Conservation (phyloP, 495 filamentous ascomycete species). For the Geopyxis carbonaria region DNA sequence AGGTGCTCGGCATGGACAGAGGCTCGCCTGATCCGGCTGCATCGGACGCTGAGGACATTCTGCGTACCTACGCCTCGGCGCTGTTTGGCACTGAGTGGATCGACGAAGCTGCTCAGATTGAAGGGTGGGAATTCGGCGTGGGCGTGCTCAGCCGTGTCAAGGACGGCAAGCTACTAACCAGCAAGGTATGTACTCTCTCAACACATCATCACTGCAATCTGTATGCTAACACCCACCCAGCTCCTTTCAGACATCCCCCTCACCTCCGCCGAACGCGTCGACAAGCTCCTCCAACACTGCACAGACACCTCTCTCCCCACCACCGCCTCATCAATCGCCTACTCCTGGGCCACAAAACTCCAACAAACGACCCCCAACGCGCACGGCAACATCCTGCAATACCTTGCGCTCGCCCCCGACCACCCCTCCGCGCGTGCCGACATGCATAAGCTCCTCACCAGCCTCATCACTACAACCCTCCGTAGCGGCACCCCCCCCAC, state of each 20-base stretch:
- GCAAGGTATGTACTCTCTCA: slow-evolving; percentile 12
- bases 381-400: slow-evolving; percentile 20
- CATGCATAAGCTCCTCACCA: slow-evolving; percentile 16
- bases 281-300: slow-evolving; percentile 20
- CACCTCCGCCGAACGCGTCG: slow-evolving; percentile 15
- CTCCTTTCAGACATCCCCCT: slow-evolving; percentile 13
- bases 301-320: slow-evolving; percentile 12
- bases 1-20: slow-evolving; percentile 9
- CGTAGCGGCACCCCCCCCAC: slow-evolving; percentile 13
- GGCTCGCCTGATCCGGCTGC: background rate
- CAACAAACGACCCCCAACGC: slow-evolving; percentile 12
- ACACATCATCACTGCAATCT: background rate
- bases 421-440: slow-evolving; percentile 2
- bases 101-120: slow-evolving; percentile 17
- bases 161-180: slow-evolving; percentile 15
- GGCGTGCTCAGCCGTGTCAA: slow-evolving; percentile 14
- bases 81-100: slow-evolving; percentile 21
- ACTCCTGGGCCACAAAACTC: slow-evolving; percentile 19
- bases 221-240: slow-evolving; percentile 1
- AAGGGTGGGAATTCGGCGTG: slow-evolving; percentile 23
- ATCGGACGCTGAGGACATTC: slow-evolving; percentile 12
- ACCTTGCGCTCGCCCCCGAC: slow-evolving; percentile 19
- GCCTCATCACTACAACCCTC: slow-evolving; percentile 14
- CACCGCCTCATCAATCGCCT: slow-evolving; percentile 17
- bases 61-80: slow-evolving; percentile 15